phyloP scores from a whole-genome alignment of 2,329 filamentous ascomycete genomes.

The Scolecobasidium constrictum region DNA sequence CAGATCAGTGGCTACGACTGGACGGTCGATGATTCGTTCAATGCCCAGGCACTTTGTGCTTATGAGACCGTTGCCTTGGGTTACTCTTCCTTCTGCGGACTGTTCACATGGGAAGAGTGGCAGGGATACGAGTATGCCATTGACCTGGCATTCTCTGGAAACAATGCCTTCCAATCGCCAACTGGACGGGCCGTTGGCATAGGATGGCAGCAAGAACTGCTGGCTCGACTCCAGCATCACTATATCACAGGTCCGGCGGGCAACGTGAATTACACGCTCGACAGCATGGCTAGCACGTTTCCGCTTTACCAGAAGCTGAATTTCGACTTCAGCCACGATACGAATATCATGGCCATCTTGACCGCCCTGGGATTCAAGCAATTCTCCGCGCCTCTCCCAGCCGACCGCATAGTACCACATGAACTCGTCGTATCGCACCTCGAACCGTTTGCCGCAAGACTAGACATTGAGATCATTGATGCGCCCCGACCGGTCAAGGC shows the following conservation, averaged over 20 bases:
- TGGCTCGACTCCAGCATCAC: slow-evolving; percentile 60
- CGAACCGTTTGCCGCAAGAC: slow-evolving; percentile 59
- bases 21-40: slow-evolving; percentile 52
- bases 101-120: slow-evolving; percentile 71
- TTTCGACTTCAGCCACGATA: slow-evolving; percentile 70
- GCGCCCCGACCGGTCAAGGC: slow-evolving; percentile 52
- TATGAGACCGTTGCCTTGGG: slow-evolving; percentile 72
- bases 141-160: slow-evolving; percentile 54
- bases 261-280: slow-evolving; percentile 55
- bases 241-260: slow-evolving; percentile 30
- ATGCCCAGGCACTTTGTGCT: slow-evolving; percentile 61
- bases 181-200: slow-evolving; percentile 62
- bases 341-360: slow-evolving; percentile 58
- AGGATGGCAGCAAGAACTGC: slow-evolving; percentile 61
- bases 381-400: slow-evolving; percentile 50
- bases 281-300: slow-evolving; percentile 57
- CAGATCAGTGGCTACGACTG: slow-evolving; percentile 49
- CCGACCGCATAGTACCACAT: slow-evolving; percentile 44
- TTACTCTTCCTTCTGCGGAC: slow-evolving; percentile 60
- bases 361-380: slow-evolving; percentile 64
- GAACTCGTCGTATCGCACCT: slow-evolving; percentile 57
- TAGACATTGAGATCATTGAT: slow-evolving; percentile 65
- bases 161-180: slow-evolving; percentile 52
- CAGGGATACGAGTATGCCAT: slow-evolving; percentile 59
- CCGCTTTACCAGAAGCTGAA: slow-evolving; percentile 64